These are phyloP conservation scores for Plantago major DNA, from an alignment of 257 asterid species.

Conservation along the genomic window DNA sequence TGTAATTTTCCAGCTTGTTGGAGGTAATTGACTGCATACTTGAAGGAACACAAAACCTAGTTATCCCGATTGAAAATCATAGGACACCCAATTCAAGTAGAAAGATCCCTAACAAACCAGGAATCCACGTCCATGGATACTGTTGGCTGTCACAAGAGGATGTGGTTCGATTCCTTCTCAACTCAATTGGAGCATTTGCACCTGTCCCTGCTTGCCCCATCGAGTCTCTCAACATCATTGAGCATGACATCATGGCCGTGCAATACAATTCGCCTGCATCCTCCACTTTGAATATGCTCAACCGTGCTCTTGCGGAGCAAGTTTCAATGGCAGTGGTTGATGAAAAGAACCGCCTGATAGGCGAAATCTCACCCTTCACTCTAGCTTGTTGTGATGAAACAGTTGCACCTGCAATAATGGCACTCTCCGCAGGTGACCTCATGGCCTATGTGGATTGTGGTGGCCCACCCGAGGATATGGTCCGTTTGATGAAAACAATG, in stretches of 20 bases:
- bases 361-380: slow-evolving; percentile 67
- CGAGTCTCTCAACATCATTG: slow-evolving; percentile 52
- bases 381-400: slow-evolving; percentile 73
- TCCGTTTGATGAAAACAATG: slow-evolving; percentile 51
- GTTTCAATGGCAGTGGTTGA: slow-evolving; percentile 67
- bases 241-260: slow-evolving; percentile 46
- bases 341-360: slow-evolving; percentile 45
- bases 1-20: slow-evolving; percentile 43
- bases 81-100: slow-evolving; percentile 38
- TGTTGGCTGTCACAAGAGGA: slow-evolving; percentile 90
- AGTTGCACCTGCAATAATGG: slow-evolving; percentile 52
- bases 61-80: slow-evolving; percentile 55
- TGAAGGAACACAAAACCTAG: slow-evolving; percentile 76
- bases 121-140: slow-evolving; percentile 17
- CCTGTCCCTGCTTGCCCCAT: slow-evolving; percentile 51
- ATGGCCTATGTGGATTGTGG: slow-evolving; percentile 63
- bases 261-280: slow-evolving; percentile 48
- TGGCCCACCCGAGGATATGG: slow-evolving; percentile 66
- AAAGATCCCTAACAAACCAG: slow-evolving; percentile 30
- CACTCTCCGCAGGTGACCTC: slow-evolving; percentile 71
- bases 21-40: slow-evolving; percentile 70
- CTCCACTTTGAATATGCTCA: slow-evolving; percentile 40
- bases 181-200: slow-evolving; percentile 65
- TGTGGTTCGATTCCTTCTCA: slow-evolving; percentile 68
- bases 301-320: slow-evolving; percentile 45